phyloP scores from a whole-genome alignment of 2,329 filamentous ascomycete species.

The Huntiella savannae region DNA sequence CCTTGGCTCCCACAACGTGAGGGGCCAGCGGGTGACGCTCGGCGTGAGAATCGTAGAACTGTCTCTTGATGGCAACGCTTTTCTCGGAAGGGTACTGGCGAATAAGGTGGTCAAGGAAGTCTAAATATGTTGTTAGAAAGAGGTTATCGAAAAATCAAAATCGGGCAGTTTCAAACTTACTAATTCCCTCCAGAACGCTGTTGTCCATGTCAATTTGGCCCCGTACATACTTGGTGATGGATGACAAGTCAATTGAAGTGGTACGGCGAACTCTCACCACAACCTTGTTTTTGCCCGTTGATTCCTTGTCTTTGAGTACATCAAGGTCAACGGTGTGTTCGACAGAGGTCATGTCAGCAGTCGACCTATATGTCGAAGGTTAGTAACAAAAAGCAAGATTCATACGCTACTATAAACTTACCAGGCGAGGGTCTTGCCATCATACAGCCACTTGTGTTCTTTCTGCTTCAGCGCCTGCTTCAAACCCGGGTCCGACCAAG shows the following conservation, averaged over 20 bases:
- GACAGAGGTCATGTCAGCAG: conserved; percentile 21
- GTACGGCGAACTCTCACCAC: conserved; percentile 44
- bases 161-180: conserved; percentile 2
- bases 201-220: conserved; percentile 42
- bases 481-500: conserved; percentile 50
- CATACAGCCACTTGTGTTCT: conserved; percentile 44
- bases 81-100: conserved; percentile 55
- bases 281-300: conserved; percentile 27
- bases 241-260: conserved; percentile 46
- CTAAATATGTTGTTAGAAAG: conserved; percentile 5
- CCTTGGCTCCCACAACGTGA: conserved; percentile 65
- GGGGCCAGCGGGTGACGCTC: conserved; percentile 28
- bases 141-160: no score
- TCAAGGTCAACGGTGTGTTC: conserved; percentile 55
- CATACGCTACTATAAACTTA: conserved; percentile 19
- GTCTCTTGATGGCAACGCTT: conserved; percentile 57
- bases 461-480: conserved; percentile 32
- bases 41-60: conserved; percentile 49
- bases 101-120: conserved; percentile 77
- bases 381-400: neutral
- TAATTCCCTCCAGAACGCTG: conserved; percentile 59
- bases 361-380: conserved; percentile 19
- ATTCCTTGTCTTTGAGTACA: conserved; percentile 8
- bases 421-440: conserved; percentile 79
- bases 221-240: conserved; percentile 46